Percentiles rank a stretch among this genome's conserved stretches.
Conservation (phyloP, 768 basidiomycete genomes). For the Boletus pseudopeckii region DNA sequence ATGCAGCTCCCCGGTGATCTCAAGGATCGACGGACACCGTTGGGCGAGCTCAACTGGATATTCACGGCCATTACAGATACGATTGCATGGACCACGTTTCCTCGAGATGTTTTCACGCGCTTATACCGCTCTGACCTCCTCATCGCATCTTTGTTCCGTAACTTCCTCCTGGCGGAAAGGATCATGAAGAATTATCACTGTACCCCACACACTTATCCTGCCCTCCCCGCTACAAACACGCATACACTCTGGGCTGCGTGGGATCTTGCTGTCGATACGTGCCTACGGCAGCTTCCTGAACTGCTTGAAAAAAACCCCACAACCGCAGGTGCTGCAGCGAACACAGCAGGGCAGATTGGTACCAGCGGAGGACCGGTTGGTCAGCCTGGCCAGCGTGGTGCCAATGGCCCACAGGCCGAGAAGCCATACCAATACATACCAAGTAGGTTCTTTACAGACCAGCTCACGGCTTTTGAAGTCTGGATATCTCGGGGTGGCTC, state of each 20-base stretch:
- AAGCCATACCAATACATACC: slow-evolving; percentile 73
- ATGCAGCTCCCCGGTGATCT: slow-evolving; percentile 95
- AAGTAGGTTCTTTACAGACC: slow-evolving; percentile 92
- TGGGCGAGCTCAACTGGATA: slow-evolving; percentile 99
- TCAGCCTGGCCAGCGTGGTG: slow-evolving; percentile 21
- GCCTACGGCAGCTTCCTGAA: slow-evolving; percentile 88
- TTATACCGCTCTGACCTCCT: slow-evolving; percentile 93
- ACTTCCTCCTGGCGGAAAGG: slow-evolving; percentile 94
- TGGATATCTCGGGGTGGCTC: slow-evolving; percentile 96
- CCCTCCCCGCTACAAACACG: slow-evolving; percentile 93
- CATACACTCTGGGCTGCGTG: slow-evolving; percentile 96
- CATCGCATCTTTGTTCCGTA: slow-evolving; percentile 94
- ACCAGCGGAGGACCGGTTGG: slow-evolving; percentile 8
- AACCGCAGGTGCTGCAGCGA: slow-evolving; percentile 18
- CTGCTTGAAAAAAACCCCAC: slow-evolving; percentile 49
- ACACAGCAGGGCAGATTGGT: slow-evolving; percentile 16
- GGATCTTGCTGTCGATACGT: slow-evolving; percentile 96
- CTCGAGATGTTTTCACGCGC: slow-evolving; percentile 88
- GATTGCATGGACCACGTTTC: slow-evolving; percentile 98
- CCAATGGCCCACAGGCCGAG: slow-evolving; percentile 26
- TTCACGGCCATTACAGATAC: slow-evolving; percentile 99
- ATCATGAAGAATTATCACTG: slow-evolving; percentile 99
- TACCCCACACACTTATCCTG: slow-evolving; percentile 89
- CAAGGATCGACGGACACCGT: slow-evolving; percentile 91
- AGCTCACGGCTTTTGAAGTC: slow-evolving; percentile 95